Base-by-base conservation (phyloP, 75 land plant genomes). In the Pseudotsuga menziesii region DNA sequence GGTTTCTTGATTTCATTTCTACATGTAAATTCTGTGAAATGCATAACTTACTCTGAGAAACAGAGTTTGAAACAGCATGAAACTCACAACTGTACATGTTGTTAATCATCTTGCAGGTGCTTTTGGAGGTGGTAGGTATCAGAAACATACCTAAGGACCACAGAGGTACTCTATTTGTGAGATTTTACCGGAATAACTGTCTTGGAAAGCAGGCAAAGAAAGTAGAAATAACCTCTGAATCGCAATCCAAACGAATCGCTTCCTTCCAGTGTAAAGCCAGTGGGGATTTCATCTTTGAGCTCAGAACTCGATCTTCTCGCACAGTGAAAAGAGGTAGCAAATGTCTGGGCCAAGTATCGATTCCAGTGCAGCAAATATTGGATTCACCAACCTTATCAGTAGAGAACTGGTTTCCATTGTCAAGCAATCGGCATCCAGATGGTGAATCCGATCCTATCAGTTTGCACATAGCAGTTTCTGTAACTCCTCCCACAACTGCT, bases 341-440 rank as follows among this genome's bases (percentile, higher is more conserved):
- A 44, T 66, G 62, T 3, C 36, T 91, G 13, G 93, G 91, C 35
- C 70, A 82, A 17, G 56, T 66, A 27, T 84, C 83, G 27, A 64
- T 91, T 57, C 69, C 89, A 27, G 48, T 84, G 26, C 54, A 72
- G 22, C 84, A 81, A 13, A 70, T 89, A 39, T 35, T 82, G 44
- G 25, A 27, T 35, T 79, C 85, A 54, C 36, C 87, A 66, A 58
- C 73, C 4, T 83, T 91, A 12, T 71, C 76, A 6, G 66, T 78
- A 4, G 89, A 91, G 62, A 83, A 81, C 58, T 91, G 93, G 93
- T 76, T 91, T 61, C 79, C 81, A 14, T 74, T 88, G 73, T 63
- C 61, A 52, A 75, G 80, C 4, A 56, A 41, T 72, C 55, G 69
- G 52, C 71, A 54, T 17, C 48, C n/a, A 23, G 20, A 3, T 22